A percentile compares a stretch with the other conserved stretches of the same genome.
phyloP scores from a whole-genome alignment of 108 stramenopile genomes.

The Asterionellopsis glacialis region DNA sequence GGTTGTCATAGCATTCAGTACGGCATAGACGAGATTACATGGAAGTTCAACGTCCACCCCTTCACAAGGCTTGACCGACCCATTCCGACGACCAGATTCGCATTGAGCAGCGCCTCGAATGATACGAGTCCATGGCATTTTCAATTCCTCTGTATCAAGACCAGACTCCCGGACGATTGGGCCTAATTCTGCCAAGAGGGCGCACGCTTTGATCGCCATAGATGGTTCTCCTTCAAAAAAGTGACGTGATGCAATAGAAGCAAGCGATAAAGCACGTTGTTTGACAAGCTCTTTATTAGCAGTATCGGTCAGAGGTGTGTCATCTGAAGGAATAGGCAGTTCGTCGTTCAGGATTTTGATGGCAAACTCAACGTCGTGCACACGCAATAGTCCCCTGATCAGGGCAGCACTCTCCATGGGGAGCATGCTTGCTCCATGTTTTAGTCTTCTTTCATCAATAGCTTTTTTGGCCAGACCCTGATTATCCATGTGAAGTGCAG shows the following conservation, averaged over 20 bases:
- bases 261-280: conserved; percentile 66
- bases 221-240: conserved; percentile 66
- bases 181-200: conserved; percentile 56
- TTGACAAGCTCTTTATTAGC: conserved; percentile 34
- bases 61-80: conserved; percentile 23
- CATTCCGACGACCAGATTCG: conserved; percentile 58
- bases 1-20: conserved; percentile 74
- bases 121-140: conserved; percentile 73
- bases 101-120: conserved; percentile 75
- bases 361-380: conserved; percentile 64
- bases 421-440: conserved; percentile 52
- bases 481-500: conserved; percentile 66
- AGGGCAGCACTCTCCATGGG: conserved; percentile 80
- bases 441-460: conserved; percentile 48
- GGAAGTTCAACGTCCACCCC: conserved; percentile 30
- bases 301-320: conserved; percentile 14
- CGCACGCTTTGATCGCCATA: conserved; percentile 48
- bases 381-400: conserved; percentile 61
- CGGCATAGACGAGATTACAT: conserved; percentile 71
- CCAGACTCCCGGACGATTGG: conserved; percentile 48
- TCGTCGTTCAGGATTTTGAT: conserved; percentile 69
- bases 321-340: conserved; percentile 54
- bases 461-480: conserved; percentile 56
- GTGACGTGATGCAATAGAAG: conserved; percentile 76
- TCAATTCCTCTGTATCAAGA: conserved; percentile 34